Base-by-base conservation (phyloP, 352 stramenopile species). In the Phytophthora sp. region DNA sequence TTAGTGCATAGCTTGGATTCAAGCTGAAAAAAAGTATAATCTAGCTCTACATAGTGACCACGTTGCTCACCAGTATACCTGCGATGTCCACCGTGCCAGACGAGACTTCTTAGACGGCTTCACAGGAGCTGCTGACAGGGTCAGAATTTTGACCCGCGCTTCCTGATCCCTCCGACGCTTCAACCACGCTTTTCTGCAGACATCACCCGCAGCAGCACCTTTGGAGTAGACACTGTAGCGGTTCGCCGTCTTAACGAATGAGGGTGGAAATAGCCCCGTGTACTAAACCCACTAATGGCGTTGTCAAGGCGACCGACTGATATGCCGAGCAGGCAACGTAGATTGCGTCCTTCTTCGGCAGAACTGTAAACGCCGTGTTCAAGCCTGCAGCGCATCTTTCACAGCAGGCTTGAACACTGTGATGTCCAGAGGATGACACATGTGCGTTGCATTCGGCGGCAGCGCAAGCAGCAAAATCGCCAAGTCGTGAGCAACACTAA, bases 381-480 rank as follows among this genome's bases (percentile, higher is more conserved):
- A 41, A 41, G 2, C 35, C 35, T 20, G 13, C 15, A 41, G 35
- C 20, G 35, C 35, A 41, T 53, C 30, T 13, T 27, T 41, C 35
- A 18, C 15, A 16, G 35, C 35, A 13, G 15, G 35, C 35, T 20
- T 41, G 15, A 41, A 41, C 6, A 21, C 35, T 18, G 13, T 16
- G 35, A 20, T 16, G 18, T 63, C 55, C 30, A 63, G 21, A 15
- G 42, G 44, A 11, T 50, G 45, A 26, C 23, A 57, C 21, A 56
- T 41, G 11, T 56, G 56, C 7, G 45, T 57, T 2, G 31, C 31
- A 42, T 64, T 64, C 8, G 31, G 44, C 21, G 44, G 41, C 21
- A 61, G 31, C 11, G 42, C 30, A 13, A 55, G 26, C 30, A 57
- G 16, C 21, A 57, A 51, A 7, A 62, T 41, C n/a, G n/a, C n/a